Evolutionary conservation across 352 stramenopile genomes (phyloP), one percentile per base, ranked within the genome.

Genomic region (Phytophthora hibernalis): DNA sequence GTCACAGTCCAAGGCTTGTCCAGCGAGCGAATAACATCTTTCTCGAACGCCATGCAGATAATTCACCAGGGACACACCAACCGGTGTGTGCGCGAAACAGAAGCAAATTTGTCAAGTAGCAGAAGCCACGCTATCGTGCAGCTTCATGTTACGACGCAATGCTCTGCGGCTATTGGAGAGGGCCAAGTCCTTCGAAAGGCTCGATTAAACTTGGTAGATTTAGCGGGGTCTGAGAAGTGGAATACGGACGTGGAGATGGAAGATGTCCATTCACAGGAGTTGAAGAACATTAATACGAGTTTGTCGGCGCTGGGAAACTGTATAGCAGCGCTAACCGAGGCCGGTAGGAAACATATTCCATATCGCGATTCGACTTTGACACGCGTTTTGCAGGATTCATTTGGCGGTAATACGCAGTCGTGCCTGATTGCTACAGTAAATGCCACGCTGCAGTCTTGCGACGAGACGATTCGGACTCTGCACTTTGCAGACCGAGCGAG

Each of bases 51-150:
- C 15, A 69, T 92, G 24, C 63, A 84, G 42, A 60, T 93, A 5
- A 65, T 95, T 7, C 68, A 64, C 9, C 68, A 64, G 58, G 87
- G 82, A 0, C 74, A 81, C 21, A 61, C 60, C 0, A 92, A 92
- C 59, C 83, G 87, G 9, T 85, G 79, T 12, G 83, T 95, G 28
- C 77, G 87, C 3, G 87, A 92, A 58, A 98, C 93, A 0, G 85
- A 97, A 51, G 59, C 89, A 7, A 98, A 98, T 50, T 68, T 89
- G 7, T 72, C 83, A 10, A 97, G 89, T 55, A 97, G 85, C 54
- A 79, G 95, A 37, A 97, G 86, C 50, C 95, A 98, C 59, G 88
- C 92, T 13, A 97, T 98, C 37, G 77, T 98, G 0, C 96, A 97
- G 43, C 58, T 98, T 15, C 80, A 95, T 43, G 69, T 98, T 4